Percentiles rank a stretch among this genome's conserved stretches.
Conservation (phyloP, 768 basidiomycete genomes). For the Albatrellus ellisii region DNA sequence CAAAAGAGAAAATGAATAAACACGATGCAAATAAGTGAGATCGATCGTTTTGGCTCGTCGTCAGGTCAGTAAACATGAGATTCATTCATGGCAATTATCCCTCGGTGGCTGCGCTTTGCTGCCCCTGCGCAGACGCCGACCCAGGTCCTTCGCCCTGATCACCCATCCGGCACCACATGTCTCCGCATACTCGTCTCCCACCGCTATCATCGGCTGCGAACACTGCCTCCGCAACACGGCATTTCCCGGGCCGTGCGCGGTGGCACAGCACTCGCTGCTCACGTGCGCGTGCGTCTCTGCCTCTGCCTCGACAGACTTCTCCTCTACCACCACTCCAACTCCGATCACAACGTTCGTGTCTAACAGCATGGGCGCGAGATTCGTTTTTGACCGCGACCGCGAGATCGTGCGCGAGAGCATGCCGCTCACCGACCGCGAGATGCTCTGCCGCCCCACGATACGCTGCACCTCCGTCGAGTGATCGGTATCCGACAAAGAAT, state of each 20-base stretch:
- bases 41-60: not conserved
- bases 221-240: not conserved
- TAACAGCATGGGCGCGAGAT: not conserved
- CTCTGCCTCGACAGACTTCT: constrained; percentile 2
- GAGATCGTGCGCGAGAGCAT: constrained; percentile 11
- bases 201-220: constrained; percentile 1
- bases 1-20: not conserved
- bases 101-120: too few relatives aligned
- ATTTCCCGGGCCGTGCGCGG: not conserved
- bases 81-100: too few relatives aligned
- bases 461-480: constrained; percentile 14
- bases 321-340: constrained; percentile 13
- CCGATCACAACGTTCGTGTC: constrained; percentile 7
- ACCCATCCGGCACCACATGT: not conserved
- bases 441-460: constrained; percentile 10
- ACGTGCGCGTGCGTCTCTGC: not conserved
- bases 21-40: not conserved
- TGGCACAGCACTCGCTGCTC: not conserved
- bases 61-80: not conserved
- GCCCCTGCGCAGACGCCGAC: not conserved
- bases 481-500: constrained; percentile 4
- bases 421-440: constrained; percentile 10
- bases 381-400: constrained; percentile 6
- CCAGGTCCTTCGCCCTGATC: constrained; percentile 2
- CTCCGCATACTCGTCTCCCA: not conserved